phyloP scores from a whole-genome alignment of 2,329 filamentous ascomycete species.

The Scorias spongiosa region DNA sequence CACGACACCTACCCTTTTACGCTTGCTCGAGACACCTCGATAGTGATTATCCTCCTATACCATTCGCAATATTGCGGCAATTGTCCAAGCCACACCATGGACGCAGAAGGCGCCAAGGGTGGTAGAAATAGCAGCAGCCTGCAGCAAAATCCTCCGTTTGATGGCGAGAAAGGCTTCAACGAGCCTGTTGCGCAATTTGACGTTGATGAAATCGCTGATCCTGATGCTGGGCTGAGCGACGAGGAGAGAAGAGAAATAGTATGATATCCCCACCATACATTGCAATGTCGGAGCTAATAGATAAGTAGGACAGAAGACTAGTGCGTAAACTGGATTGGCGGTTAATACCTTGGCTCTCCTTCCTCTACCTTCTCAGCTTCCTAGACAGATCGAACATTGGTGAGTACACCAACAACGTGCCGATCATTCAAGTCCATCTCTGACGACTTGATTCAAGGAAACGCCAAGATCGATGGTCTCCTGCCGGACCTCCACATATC shows the following conservation, averaged over 20 bases:
- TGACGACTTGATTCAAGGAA: constrained; percentile 28
- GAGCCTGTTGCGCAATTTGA: neutral
- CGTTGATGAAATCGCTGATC: constrained; percentile 23
- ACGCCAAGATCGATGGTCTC: constrained; percentile 44
- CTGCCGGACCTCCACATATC: constrained; percentile 46
- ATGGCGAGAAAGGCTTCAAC: neutral
- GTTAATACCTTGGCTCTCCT: constrained; percentile 37
- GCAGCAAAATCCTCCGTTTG: neutral
- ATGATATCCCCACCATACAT: neutral
- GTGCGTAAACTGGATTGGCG: constrained; percentile 38
- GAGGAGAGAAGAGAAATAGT: constrained; percentile 37
- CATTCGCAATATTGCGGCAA: no score
- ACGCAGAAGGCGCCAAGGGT: neutral
- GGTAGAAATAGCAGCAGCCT: neutral
- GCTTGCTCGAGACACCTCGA: no score
- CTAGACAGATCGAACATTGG: constrained; percentile 21
- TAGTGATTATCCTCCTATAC: no score
- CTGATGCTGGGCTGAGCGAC: constrained; percentile 47
- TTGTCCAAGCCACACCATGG: no score
- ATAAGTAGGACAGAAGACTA: constrained; percentile 33
- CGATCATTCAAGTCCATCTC: neutral
- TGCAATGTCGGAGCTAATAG: neutral
- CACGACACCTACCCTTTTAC: no score
- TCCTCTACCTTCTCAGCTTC: constrained; percentile 43
- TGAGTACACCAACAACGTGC: neutral